Evolutionary conservation across 139 green algal species (phyloP), one percentile per base, ranked within the genome.

Genomic region (Chlamydomonas incerta): DNA sequence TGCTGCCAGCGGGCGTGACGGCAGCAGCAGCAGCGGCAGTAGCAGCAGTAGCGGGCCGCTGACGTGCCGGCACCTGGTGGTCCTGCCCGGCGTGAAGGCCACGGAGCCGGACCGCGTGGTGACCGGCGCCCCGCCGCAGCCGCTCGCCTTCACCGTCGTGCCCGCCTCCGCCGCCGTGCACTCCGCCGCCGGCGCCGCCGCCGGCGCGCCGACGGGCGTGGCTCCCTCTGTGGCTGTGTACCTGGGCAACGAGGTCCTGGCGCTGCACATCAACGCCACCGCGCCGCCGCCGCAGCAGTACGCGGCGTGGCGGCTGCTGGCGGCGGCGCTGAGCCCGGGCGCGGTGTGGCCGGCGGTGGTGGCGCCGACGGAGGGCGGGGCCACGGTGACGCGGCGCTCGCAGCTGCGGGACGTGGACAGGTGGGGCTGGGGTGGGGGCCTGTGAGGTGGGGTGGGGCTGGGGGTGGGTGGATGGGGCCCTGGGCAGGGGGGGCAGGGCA

Each of bases 211-310:
- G 55, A 10, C 20, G 55, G 20, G 20, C 10, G 18, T 26, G 20
- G 20, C 21, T 5, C 55, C 21, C 6, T 46, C 66, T 35, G 57
- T 58, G 0, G 74, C 50, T 3, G 77, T 74, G 29, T 83, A 66
- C 63, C 41, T 83, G 46, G 77, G 77, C 20, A 11, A 18, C 17
- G 63, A 74, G n/a, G n/a, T 65, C 0, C 46, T 66, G 18, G 50
- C 63, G 15, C 65, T 63, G 29, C 63, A 74, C 4, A 57, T 83
- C 37, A 83, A 83, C 24, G 41, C 33, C 13, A 63, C 41, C 21
- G 77, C 77, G n/a, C 46, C 77, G n/a, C 63, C 41, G 63, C 58
- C 18, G 77, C 28, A 50, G 41, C 77, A 83, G 77, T 83, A 74
- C n/a, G 29, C 46, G 10, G 46, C 46, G 10, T 83, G 41, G 63